Evolutionary conservation across 371 early-diverging fungal genomes (phyloP).

Genomic region (Mortierella sp.): DNA sequence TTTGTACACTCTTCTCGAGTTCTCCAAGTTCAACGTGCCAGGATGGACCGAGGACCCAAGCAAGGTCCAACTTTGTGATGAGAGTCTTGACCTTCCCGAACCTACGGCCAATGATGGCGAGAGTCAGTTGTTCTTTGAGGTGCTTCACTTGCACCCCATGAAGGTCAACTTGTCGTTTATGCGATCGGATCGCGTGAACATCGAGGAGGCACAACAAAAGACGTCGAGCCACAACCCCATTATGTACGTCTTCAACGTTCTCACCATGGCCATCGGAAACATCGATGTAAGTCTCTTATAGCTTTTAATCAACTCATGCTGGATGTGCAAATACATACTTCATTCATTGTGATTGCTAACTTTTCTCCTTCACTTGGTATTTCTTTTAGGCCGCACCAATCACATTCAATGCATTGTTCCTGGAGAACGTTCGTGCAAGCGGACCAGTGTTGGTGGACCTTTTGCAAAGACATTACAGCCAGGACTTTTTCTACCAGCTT

Average conservation of each 20-base stretch:
- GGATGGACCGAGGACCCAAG: constrained; percentile 64
- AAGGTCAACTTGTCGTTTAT: constrained; percentile 95
- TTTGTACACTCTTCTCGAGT: constrained; percentile 87
- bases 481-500: constrained; percentile 92
- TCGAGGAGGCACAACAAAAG: constrained; percentile 66
- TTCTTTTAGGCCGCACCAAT: constrained; percentile 86
- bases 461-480: constrained; percentile 88
- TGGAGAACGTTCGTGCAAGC: constrained; percentile 91
- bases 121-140: constrained; percentile 92
- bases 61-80: constrained; percentile 64
- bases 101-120: constrained; percentile 76
- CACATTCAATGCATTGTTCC: constrained; percentile 90
- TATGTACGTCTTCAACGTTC: constrained; percentile 83
- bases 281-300: constrained; percentile 76
- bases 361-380: not conserved
- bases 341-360: no score
- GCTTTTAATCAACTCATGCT: not conserved
- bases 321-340: not conserved
- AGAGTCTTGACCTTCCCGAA: constrained; percentile 79
- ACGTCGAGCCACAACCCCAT: constrained; percentile 62
- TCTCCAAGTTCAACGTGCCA: constrained; percentile 80
- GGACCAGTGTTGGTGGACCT: constrained; percentile 83
- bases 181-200: constrained; percentile 82
- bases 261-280: constrained; percentile 98
- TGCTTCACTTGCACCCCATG: constrained; percentile 95